Conservation (phyloP, 2,329 filamentous ascomycete genomes). For the Thelonectria olida region DNA sequence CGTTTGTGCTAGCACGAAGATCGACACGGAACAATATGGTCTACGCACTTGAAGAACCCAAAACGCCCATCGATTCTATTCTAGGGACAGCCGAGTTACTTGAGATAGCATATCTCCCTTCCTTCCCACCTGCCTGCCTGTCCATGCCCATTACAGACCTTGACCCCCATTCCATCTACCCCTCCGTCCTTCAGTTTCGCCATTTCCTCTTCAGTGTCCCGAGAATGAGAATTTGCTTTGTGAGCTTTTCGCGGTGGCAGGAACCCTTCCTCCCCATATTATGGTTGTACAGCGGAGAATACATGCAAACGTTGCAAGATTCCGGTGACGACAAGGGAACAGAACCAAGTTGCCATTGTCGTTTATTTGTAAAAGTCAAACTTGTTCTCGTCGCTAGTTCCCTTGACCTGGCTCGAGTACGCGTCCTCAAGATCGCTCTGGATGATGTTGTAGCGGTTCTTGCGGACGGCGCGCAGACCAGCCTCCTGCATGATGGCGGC, state of each 20-base stretch:
- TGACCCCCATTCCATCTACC: neutral
- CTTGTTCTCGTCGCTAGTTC: constrained; percentile 70
- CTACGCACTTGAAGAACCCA: constrained; percentile 11
- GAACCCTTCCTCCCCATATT: constrained; percentile 9
- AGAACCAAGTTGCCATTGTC: constrained; percentile 4
- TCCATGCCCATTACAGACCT: constrained; percentile 9
- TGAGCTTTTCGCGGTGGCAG: constrained; percentile 12
- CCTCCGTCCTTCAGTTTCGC: neutral
- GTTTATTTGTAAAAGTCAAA: constrained; percentile 92
- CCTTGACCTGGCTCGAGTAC: constrained; percentile 97
- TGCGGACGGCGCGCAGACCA: constrained; percentile 89
- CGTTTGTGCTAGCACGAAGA: neutral
- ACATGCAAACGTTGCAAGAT: constrained; percentile 16
- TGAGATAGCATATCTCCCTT: constrained; percentile 1
- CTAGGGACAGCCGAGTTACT: constrained; percentile 13
- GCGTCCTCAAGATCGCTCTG: constrained; percentile 96
- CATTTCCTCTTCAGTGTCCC: neutral
- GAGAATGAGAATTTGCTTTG: neutral
- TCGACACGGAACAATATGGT: neutral
- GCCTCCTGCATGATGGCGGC: constrained; percentile 99
- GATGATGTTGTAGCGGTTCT: constrained; percentile 99
- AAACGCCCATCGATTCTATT: constrained; percentile 25
- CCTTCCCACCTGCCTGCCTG: neutral
- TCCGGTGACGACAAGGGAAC: neutral
- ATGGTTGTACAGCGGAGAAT: constrained; percentile 36